Evolutionary conservation across 2,329 filamentous ascomycete genomes (phyloP).

Genomic region (Pseudogymnoascus sp.): DNA sequence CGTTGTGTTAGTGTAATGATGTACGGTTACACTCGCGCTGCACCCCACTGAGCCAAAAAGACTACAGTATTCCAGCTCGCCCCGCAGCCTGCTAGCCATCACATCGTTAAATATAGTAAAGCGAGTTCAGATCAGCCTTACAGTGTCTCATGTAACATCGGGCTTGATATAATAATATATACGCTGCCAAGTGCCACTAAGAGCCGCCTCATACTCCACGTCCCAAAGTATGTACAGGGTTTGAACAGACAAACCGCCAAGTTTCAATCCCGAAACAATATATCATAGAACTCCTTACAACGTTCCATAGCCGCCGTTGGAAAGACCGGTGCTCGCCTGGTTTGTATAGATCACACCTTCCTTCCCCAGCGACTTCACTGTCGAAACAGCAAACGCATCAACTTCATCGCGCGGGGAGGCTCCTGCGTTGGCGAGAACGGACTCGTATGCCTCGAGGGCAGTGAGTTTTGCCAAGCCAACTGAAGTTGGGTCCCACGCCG

Average conservation of each 20-base stretch:
- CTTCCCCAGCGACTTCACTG: conserved; percentile 20
- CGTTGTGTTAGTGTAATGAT: no score
- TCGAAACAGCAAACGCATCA: conserved; percentile 22
- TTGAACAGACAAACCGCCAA: background rate
- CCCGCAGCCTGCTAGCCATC: no score
- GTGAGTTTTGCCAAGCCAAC: conserved; percentile 22
- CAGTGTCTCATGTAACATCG: background rate
- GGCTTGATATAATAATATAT: background rate
- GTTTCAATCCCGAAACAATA: no score
- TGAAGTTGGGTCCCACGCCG: conserved; percentile 20
- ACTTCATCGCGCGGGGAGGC: conserved; percentile 28
- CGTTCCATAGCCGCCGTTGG: conserved; percentile 24
- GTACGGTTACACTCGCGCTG: no score
- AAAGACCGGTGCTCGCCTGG: conserved; percentile 21
- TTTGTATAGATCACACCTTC: conserved; percentile 20
- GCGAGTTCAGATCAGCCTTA: background rate
- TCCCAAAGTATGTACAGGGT: background rate
- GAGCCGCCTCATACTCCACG: background rate
- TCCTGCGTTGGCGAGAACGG: conserved; percentile 31
- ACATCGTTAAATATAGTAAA: background rate
- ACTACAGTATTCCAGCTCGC: no score
- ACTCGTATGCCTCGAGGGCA: conserved; percentile 30
- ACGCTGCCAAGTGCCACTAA: background rate
- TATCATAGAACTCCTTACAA: background rate
- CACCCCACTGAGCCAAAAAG: no score